Percentiles rank a stretch among this genome's conserved stretches.
Evolutionary conservation across 2,329 filamentous ascomycete genomes (phyloP).

Genomic region (Colletotrichum australisinense): DNA sequence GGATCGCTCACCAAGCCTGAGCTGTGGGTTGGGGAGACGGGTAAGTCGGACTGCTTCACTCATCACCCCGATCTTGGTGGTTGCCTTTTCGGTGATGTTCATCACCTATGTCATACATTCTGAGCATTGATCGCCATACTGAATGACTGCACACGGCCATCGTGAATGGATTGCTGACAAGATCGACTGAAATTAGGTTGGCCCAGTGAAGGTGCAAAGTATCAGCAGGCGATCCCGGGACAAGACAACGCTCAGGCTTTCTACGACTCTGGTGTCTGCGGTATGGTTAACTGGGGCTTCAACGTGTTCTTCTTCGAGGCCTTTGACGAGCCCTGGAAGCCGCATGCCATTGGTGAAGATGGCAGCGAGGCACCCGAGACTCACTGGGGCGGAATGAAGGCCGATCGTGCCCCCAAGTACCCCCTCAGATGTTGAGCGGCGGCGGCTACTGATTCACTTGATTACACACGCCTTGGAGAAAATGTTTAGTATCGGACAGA

Average conservation of each 20-base stretch:
- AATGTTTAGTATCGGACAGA: neutral
- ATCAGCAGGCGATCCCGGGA: constrained; percentile 70
- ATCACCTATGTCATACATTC: neutral
- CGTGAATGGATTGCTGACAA: constrained; percentile 7
- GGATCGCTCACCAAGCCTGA: constrained; percentile 64
- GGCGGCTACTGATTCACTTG: neutral
- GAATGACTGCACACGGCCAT: neutral
- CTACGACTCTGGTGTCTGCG: constrained; percentile 72
- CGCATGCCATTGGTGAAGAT: constrained; percentile 70
- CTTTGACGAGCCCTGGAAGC: constrained; percentile 80
- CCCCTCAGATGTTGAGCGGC: constrained; percentile 41
- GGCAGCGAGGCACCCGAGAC: constrained; percentile 70
- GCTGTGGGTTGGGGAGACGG: constrained; percentile 77
- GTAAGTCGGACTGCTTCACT: neutral
- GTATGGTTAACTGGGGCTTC: constrained; percentile 71
- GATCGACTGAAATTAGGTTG: constrained; percentile 50
- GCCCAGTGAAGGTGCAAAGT: constrained; percentile 73
- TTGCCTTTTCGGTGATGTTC: neutral
- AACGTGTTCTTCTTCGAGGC: constrained; percentile 82
- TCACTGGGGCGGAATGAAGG: constrained; percentile 76
- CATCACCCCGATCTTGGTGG: neutral
- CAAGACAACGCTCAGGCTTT: constrained; percentile 68
- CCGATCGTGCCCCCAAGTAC: constrained; percentile 68
- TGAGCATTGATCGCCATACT: neutral
- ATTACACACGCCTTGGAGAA: neutral